Conservation (phyloP, 345 rosid genomes). For the Salix arbutifolia region DNA sequence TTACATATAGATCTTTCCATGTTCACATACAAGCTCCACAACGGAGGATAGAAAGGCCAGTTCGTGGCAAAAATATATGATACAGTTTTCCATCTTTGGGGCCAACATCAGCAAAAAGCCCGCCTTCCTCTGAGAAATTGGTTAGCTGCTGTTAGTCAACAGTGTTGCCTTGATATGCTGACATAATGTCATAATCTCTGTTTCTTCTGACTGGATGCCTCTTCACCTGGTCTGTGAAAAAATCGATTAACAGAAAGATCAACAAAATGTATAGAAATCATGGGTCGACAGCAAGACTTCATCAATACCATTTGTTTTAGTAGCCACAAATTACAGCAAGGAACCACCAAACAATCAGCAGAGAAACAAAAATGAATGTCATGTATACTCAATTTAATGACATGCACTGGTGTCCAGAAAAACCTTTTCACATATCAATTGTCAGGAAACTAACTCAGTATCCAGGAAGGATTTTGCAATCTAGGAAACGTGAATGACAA, state of each 20-base stretch:
- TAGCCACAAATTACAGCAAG: background rate
- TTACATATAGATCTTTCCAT: background rate
- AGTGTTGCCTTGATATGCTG: background rate
- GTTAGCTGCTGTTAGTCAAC: background rate
- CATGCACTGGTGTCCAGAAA: background rate
- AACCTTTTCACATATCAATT: background rate
- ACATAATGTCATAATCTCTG: background rate
- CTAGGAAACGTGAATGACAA: background rate
- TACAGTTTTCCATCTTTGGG: background rate
- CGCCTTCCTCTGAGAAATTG: background rate
- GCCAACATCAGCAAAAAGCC: background rate
- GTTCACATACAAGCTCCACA: background rate
- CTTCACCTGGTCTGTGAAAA: background rate
- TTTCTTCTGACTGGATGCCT: background rate
- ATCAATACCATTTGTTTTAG: background rate
- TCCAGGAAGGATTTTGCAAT: background rate
- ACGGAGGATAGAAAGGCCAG: background rate
- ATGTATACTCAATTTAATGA: background rate
- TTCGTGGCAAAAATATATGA: background rate
- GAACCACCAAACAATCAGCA: background rate
- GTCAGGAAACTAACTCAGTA: background rate
- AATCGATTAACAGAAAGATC: background rate
- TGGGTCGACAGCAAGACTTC: background rate
- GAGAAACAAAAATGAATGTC: no score
- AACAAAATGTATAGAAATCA: background rate